phyloP scores from a whole-genome alignment of 306 rosid genomes.

The Malus fusca region DNA sequence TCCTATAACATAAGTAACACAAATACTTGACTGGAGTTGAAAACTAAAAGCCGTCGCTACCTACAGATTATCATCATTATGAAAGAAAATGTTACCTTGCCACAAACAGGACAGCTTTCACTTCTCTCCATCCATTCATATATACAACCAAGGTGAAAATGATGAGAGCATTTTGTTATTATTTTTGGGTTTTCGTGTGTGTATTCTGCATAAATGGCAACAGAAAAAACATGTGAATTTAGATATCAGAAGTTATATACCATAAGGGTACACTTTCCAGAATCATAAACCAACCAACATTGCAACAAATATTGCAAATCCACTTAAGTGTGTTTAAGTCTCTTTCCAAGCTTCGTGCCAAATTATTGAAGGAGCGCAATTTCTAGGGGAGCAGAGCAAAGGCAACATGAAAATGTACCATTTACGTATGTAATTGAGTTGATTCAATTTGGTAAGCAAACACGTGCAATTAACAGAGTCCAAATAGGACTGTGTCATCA shows the following conservation, averaged over 20 bases:
- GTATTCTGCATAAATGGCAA: conserved; percentile 54
- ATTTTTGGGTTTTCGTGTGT: conserved; percentile 88
- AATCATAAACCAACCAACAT: not conserved
- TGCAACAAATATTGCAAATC: conserved; percentile 6
- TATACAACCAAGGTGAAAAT: conserved; percentile 98
- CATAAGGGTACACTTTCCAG: conserved; percentile 4
- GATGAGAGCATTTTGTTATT: conserved; percentile 86
- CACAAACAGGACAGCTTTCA: conserved; percentile 97
- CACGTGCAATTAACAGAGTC: not conserved
- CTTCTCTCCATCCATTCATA: conserved; percentile 99
- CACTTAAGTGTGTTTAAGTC: not conserved
- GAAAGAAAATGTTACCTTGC: conserved; percentile 55
- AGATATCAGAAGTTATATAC: not conserved
- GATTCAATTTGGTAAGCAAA: not conserved
- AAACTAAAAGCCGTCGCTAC: not conserved
- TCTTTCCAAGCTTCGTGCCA: not conserved
- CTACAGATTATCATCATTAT: not conserved
- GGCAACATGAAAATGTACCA: not conserved
- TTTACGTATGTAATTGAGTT: not conserved
- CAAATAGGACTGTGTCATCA: not conserved
- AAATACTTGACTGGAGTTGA: not conserved
- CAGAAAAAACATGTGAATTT: conserved; percentile 14
- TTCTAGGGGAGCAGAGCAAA: not conserved
- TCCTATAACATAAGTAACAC: not conserved
- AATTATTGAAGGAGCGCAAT: not conserved